Percentiles rank a stretch among this genome's conserved stretches.
These are phyloP conservation scores for Starmerella stigmatis DNA, from an alignment of 805 yeast species.

Conservation along the genomic window DNA sequence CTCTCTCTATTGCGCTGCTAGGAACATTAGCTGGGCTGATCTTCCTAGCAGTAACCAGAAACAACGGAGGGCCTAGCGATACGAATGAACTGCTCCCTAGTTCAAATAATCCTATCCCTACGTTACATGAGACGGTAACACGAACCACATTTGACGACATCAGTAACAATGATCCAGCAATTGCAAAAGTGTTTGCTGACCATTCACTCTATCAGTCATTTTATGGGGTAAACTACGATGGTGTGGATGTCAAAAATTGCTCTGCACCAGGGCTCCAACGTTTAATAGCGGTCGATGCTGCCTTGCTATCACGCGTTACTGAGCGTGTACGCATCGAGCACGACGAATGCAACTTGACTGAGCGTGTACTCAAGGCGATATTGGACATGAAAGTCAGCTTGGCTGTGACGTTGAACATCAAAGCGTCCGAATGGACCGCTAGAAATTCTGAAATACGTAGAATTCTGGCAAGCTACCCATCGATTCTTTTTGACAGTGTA, in stretches of 20 bases:
- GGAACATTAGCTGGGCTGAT: conserved; percentile 11
- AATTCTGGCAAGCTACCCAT: conserved; percentile 10
- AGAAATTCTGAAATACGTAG: conserved; percentile 5
- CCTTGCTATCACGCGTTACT: conserved; percentile 48
- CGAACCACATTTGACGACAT: background rate
- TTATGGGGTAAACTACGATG: conserved; percentile 16
- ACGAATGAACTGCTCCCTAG: no score
- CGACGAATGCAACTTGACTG: conserved; percentile 50
- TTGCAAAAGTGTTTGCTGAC: conserved; percentile 13
- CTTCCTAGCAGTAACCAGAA: background rate
- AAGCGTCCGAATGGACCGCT: conserved; percentile 38
- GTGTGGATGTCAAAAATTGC: background rate
- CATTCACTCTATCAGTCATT: conserved; percentile 11
- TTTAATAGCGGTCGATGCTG: conserved; percentile 48
- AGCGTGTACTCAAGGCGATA: conserved; percentile 44
- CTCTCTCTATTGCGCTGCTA: conserved; percentile 1
- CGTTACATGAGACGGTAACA: background rate
- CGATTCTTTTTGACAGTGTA: background rate
- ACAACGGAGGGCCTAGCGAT: background rate
- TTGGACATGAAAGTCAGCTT: conserved; percentile 41
- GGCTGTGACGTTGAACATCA: conserved; percentile 51
- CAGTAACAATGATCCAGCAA: background rate
- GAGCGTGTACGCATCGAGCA: conserved; percentile 49
- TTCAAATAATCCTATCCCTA: background rate
- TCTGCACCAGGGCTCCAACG: conserved; percentile 22